Evolutionary conservation across 129 eudicot genomes (phyloP).

Genomic region (Helianthus tuberosus): DNA sequence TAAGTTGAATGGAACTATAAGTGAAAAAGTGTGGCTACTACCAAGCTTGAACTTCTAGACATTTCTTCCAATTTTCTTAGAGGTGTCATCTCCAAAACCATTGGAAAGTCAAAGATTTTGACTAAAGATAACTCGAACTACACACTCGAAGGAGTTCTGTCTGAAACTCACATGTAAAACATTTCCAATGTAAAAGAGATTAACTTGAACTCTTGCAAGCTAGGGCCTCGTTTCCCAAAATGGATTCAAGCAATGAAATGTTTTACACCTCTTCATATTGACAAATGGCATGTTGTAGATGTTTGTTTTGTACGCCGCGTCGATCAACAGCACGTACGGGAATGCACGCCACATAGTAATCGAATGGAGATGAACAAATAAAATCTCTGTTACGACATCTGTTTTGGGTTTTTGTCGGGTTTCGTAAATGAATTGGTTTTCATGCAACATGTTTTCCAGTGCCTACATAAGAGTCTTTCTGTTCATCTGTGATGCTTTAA

Average conservation of each 20-base stretch:
- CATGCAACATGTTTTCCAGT: too few relatives aligned
- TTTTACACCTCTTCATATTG: neutral
- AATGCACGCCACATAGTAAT: too few relatives aligned
- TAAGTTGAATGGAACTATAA: constrained; percentile 12
- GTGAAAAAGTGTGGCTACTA: constrained; percentile 14
- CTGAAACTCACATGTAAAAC: neutral
- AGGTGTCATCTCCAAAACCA: neutral
- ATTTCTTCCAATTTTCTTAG: constrained; percentile 13
- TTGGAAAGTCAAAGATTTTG: neutral
- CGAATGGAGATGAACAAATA: too few relatives aligned
- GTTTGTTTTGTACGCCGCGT: too few relatives aligned
- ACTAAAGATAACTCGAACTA: neutral
- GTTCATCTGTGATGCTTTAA: too few relatives aligned
- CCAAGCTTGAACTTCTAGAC: neutral
- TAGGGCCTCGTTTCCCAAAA: constrained; percentile 5
- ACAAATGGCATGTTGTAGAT: too few relatives aligned
- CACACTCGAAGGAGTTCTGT: neutral
- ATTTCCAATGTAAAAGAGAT: neutral
- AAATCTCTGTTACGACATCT: too few relatives aligned
- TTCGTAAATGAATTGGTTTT: too few relatives aligned
- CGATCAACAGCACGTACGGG: too few relatives aligned
- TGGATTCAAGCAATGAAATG: neutral
- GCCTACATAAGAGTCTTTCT: too few relatives aligned
- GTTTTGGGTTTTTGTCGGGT: too few relatives aligned
- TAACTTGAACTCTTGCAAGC: constrained; percentile 4